A percentile compares a stretch with the other conserved stretches of the same genome.
phyloP scores from a whole-genome alignment of 2,329 filamentous ascomycete species.

The Arthrobotrys sphaeroides region DNA sequence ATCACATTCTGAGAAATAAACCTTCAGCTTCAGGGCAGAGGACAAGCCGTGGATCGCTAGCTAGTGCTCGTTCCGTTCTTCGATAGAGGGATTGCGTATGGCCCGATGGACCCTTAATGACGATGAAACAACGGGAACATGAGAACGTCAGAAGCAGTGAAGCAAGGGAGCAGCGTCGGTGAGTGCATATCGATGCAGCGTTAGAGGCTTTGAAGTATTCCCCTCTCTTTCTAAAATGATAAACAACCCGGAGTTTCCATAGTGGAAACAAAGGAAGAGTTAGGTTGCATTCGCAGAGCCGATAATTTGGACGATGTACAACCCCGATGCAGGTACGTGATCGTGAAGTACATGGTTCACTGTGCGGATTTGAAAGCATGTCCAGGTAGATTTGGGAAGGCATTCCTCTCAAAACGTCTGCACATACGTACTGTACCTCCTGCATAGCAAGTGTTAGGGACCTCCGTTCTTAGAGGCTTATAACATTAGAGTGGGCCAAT shows the following conservation, averaged over 20 bases:
- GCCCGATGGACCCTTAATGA: conserved; percentile 47
- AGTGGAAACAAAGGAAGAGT: conserved; percentile 8
- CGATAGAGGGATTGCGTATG: conserved; percentile 43
- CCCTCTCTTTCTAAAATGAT: conserved; percentile 44
- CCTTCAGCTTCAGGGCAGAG: conserved; percentile 28
- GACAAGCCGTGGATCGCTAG: conserved; percentile 15
- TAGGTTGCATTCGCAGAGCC: conserved; percentile 19
- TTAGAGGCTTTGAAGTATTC: conserved; percentile 46
- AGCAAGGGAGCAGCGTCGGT: conserved; percentile 42
- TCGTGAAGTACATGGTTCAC: conserved; percentile 26
- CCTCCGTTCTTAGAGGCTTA: conserved; percentile 48
- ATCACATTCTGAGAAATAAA: conserved; percentile 52
- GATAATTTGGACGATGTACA: conserved; percentile 32
- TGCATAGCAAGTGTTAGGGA: conserved; percentile 49
- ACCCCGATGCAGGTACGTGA: conserved; percentile 41
- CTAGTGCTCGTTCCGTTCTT: conserved; percentile 48
- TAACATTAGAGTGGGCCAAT: conserved; percentile 38
- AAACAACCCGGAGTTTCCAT: conserved; percentile 17
- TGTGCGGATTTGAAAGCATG: conserved; percentile 5
- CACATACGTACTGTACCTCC: conserved; percentile 38
- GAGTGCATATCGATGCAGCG: conserved; percentile 49
- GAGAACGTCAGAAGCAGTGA: conserved; percentile 45
- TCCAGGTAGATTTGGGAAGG: conserved; percentile 20
- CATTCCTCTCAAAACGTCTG: conserved; percentile 50
- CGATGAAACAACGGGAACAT: conserved; percentile 52